phyloP scores from a whole-genome alignment of 768 basidiomycete genomes.

The Boletus patriciae region DNA sequence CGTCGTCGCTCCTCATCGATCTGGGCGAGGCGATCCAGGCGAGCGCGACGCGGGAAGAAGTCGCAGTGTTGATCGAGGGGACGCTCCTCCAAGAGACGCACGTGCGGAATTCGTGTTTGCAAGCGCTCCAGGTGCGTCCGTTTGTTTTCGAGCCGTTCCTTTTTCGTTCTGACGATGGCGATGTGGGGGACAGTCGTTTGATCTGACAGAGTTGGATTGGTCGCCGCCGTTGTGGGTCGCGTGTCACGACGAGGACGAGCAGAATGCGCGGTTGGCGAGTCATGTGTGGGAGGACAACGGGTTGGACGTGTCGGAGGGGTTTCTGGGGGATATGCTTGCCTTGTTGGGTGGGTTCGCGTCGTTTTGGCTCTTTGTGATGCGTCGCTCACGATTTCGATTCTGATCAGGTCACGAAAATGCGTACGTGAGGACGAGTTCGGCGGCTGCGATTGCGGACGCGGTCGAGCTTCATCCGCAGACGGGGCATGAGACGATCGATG shows the following conservation, averaged over 20 bases:
- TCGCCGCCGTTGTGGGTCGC: conserved; percentile 86
- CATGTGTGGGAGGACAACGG: conserved; percentile 96
- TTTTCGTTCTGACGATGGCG: no score
- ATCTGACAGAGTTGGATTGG: conserved; percentile 94
- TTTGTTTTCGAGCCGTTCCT: not conserved
- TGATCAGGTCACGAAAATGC: conserved; percentile 69
- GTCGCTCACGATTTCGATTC: not conserved
- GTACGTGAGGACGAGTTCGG: conserved; percentile 74
- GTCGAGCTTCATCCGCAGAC: conserved; percentile 69
- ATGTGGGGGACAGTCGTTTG: conserved; percentile 83
- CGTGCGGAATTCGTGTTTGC: conserved; percentile 86
- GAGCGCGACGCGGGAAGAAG: conserved; percentile 63
- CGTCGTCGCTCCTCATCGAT: conserved; percentile 75
- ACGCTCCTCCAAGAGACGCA: conserved; percentile 84
- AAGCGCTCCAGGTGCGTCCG: conserved; percentile 73
- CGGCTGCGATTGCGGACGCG: conserved; percentile 74
- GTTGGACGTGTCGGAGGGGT: conserved; percentile 74
- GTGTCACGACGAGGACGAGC: conserved; percentile 85
- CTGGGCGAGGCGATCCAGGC: conserved; percentile 76
- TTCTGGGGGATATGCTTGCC: conserved; percentile 51
- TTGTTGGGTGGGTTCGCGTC: conserved; percentile 62
- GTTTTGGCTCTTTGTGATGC: not conserved
- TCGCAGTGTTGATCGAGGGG: conserved; percentile 63
- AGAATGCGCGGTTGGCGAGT: conserved; percentile 78
- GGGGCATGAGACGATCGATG: conserved; percentile 45